Evolutionary conservation across 1,284 basidiomycete genomes (phyloP), one percentile per base, ranked within the genome.

Genomic region (Bjerkandera adusta): DNA sequence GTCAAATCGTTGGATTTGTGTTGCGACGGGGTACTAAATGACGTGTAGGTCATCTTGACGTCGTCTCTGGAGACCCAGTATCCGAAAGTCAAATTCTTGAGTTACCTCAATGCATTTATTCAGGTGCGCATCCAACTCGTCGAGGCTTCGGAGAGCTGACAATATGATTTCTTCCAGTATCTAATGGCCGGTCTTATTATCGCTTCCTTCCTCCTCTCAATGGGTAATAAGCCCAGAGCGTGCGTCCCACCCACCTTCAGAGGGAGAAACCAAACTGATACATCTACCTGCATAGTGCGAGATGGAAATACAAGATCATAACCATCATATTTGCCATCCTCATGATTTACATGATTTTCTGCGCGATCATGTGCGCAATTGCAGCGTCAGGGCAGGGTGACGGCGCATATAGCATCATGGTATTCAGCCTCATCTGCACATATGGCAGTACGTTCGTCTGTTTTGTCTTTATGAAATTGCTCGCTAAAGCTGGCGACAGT

Each of bases 191-290:
- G 89, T 2, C 79, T 92, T 29, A 77, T 97, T 13, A 77, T 95
- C 13, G 85, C 89, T 0, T 90, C 86, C 57, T 97, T 99, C 74
- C 75, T 98, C 15, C 90, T 99, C 64, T 90, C 92, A 0, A 95
- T 99, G 89, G 96, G 97, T 4, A 99, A 98, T 65, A 85, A 93
- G 52, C 96, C 96, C 1, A 82, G 85, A 67, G 87, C 91, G 80
- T 91, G 62, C 55, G 82, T 65, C 43, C 7, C 34, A 24, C 25
- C n/a, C n/a, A n/a, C n/a, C n/a, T n/a, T n/a, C n/a, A n/a, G n/a
- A n/a, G n/a, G n/a, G n/a, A n/a, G n/a, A n/a, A n/a, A n/a, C n/a
- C n/a, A n/a, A n/a, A n/a, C n/a, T n/a, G n/a, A n/a, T n/a, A n/a
- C n/a, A n/a, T n/a, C n/a, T n/a, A n/a, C n/a, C n/a, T n/a, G n/a